Percentiles rank a stretch among this genome's conserved stretches.
These are phyloP conservation scores for Chlamydomonas asymmetrica DNA, from an alignment of 139 green algal genomes.

Conservation along the genomic window DNA sequence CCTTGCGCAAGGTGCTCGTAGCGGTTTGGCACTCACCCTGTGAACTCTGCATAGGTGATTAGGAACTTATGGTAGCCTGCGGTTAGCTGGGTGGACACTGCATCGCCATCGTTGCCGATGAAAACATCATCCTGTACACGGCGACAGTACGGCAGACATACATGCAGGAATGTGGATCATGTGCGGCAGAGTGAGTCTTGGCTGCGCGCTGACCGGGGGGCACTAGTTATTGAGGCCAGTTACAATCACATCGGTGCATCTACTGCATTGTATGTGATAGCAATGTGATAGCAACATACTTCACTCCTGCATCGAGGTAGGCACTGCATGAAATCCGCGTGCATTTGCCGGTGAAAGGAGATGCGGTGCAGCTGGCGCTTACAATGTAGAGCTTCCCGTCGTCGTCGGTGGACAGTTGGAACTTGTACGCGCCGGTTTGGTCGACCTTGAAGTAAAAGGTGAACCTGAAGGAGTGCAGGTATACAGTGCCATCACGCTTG, in stretches of 20 bases:
- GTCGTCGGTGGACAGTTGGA: not conserved
- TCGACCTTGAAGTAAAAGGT: constrained; percentile 28
- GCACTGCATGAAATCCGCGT: no score
- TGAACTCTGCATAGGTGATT: not conserved
- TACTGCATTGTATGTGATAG: not conserved
- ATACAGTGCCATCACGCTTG: not conserved
- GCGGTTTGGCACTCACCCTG: no score
- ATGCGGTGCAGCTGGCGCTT: not conserved
- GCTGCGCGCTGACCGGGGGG: not conserved
- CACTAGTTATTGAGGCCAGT: not conserved
- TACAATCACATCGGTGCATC: not conserved
- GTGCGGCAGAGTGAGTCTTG: not conserved
- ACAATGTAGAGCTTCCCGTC: not conserved
- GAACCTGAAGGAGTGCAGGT: constrained; percentile 15
- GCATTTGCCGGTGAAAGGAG: not conserved
- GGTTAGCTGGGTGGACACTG: not conserved
- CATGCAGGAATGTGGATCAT: not conserved
- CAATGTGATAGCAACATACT: not conserved
- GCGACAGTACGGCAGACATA: not conserved
- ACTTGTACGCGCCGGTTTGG: not conserved
- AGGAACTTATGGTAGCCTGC: not conserved
- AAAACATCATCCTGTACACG: not conserved
- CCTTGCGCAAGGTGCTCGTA: no score
- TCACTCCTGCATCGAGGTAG: not conserved
- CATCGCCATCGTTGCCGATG: not conserved